Evolutionary conservation across 345 rosid genomes (phyloP), one percentile per base, ranked within the genome.

Genomic region (Sonneratia alba): DNA sequence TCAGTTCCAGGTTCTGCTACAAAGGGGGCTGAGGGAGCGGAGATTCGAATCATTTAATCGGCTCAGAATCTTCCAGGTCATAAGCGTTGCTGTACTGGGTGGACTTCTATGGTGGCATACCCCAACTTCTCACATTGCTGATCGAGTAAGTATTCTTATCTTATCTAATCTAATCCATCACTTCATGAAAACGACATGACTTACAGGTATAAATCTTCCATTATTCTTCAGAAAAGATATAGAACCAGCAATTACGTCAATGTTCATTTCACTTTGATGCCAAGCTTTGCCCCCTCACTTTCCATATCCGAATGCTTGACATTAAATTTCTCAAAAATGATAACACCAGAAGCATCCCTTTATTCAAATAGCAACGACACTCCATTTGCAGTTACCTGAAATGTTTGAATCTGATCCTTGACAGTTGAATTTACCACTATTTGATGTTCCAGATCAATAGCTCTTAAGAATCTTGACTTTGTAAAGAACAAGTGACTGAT

Each of bases 31-130:
- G 64, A 82, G 88, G 68, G 99, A 95, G 72, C 80, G 99, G 73
- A 81, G 94, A 73, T 81, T 72, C 66, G 97, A 95, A 88, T 86
- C 99, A 48, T 95, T 95, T 87, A 95, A 95, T 79, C 85, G 85
- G 79, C 92, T 95, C 1, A 86, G 97, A 77, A 95, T 92, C 80
- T 95, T 95, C 89, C 99, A 95, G 80, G 99, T 92, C 82, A 82
- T 92, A 77, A 95, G 97, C 51, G 99, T 95, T 1, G 97, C 97
- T 37, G 73, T 84, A 56, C 96, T 95, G 55, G 99, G 97, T 24
- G 99, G 99, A 49, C 97, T 95, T 55, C 78, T 95, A 32, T 95
- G 99, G 99, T 90, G 97, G 99, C 87, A 82, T 16, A 95, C 99
- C 43, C 99, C 99, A 37, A 63, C 85, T 69, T 95, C 97, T 77